These are phyloP conservation scores for Zizania palustris DNA, from an alignment of 202 grass and related monocot genomes.

Conservation along the genomic window DNA sequence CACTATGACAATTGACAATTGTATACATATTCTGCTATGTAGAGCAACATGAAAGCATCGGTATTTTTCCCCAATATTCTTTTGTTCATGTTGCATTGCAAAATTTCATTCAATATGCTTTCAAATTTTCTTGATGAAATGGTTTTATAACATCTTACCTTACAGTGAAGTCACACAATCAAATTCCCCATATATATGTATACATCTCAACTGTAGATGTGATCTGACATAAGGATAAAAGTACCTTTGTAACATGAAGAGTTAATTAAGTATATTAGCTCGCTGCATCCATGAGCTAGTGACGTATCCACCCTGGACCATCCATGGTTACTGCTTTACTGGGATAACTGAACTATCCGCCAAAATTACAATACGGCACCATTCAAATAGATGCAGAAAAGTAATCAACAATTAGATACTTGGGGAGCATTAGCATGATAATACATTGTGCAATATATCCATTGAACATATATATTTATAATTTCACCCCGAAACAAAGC, in stretches of 20 bases:
- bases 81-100: neutral
- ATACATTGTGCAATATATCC: neutral
- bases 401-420: neutral
- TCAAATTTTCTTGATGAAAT: neutral
- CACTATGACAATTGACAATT: conserved; percentile 15
- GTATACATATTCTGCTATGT: neutral
- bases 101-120: neutral
- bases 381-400: neutral
- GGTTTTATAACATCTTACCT: neutral
- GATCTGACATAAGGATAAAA: neutral
- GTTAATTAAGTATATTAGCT: neutral
- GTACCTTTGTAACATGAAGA: neutral
- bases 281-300: neutral
- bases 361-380: neutral
- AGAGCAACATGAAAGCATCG: neutral
- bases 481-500: neutral
- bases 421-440: neutral
- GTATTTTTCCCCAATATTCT: neutral
- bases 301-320: neutral
- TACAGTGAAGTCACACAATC: neutral
- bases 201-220: neutral
- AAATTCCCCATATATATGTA: neutral
- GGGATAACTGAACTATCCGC: neutral
- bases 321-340: neutral
- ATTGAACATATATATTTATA: neutral